phyloP scores from a whole-genome alignment of 805 yeast species.

The Metschnikowia noctiluminum region DNA sequence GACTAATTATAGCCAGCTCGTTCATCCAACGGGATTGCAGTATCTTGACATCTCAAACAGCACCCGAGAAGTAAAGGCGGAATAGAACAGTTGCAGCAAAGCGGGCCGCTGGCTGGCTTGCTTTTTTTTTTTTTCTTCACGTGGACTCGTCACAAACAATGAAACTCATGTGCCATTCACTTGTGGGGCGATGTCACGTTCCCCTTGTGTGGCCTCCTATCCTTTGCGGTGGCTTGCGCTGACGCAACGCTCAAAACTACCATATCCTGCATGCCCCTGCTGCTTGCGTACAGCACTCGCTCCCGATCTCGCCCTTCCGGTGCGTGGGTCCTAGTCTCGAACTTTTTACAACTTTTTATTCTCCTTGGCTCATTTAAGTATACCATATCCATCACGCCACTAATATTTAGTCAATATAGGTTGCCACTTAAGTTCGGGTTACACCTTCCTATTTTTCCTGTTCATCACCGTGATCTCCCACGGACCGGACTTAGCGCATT shows the following conservation, averaged over 20 bases:
- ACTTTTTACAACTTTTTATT: background rate
- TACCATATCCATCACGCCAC: background rate
- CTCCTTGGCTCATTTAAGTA: background rate
- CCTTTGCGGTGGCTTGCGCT: conserved; percentile 1
- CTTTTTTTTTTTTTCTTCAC: no score
- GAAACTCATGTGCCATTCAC: background rate
- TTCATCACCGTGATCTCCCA: no score
- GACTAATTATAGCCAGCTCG: background rate
- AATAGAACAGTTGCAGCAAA: no score
- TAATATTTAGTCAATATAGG: no score
- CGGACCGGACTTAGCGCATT: no score
- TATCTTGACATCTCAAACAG: no score
- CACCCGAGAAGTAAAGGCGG: no score
- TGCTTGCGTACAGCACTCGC: conserved; percentile 2
- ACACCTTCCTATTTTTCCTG: no score
- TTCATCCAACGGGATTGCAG: no score
- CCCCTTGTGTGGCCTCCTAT: conserved; percentile 1
- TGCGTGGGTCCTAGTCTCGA: background rate
- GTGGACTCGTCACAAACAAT: background rate
- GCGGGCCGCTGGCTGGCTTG: no score
- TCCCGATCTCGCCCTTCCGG: conserved; percentile 10
- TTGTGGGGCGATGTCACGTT: background rate
- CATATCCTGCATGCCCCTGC: conserved; percentile 6
- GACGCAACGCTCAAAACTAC: conserved; percentile 1
- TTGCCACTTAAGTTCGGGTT: background rate